Evolutionary conservation across 352 stramenopile species (phyloP), one percentile per base, ranked within the genome.

Genomic region (Phytophthora litchii): DNA sequence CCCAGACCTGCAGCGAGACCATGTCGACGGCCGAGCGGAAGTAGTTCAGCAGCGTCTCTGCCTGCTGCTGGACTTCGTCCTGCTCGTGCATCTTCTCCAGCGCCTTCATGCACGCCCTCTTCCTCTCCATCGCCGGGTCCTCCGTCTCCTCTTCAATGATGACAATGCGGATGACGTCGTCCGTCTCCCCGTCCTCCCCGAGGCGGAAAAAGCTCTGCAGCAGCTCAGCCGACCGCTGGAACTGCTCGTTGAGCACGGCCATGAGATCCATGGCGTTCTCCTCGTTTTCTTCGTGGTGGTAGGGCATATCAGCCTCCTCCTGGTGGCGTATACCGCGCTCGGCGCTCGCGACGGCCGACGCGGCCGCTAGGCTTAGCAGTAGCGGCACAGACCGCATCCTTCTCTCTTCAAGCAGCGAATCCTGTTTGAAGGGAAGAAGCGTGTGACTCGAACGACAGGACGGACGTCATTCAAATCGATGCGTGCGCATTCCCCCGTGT

Each of bases 41-140:
- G 14, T 77, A 67, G 41, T 59, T 55, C 37, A 72, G 23, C 21
- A 89, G 64, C 16, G 61, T 72, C 37, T 75, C 44, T 31, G 57
- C 38, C 53, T 83, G 44, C 14, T 73, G 46, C 58, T 74, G 43
- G 34, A 86, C 44, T 52, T 69, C 54, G 37, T 76, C 55, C 42
- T 81, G 69, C 54, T 89, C 69, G 32, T 72, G 76, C 20, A 91
- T 49, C 10, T 59, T 65, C 46, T 75, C 32, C 23, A 63, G 29
- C 17, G 67, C 64, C 61, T 80, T 76, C 48, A 68, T 46, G 49
- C 80, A 90, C 54, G 80, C 80, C 36, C 41, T 50, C 54, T 73
- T 55, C 10, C 68, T 51, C 38, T 75, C 51, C 17, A 41, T 16
- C 16, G 60, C 61, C 32, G 57, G 40, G 19, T 68, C 65, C n/a